A percentile compares a stretch with the other conserved stretches of the same genome.
phyloP scores from a whole-genome alignment of 1,284 basidiomycete genomes.

The Irpex lacteus region DNA sequence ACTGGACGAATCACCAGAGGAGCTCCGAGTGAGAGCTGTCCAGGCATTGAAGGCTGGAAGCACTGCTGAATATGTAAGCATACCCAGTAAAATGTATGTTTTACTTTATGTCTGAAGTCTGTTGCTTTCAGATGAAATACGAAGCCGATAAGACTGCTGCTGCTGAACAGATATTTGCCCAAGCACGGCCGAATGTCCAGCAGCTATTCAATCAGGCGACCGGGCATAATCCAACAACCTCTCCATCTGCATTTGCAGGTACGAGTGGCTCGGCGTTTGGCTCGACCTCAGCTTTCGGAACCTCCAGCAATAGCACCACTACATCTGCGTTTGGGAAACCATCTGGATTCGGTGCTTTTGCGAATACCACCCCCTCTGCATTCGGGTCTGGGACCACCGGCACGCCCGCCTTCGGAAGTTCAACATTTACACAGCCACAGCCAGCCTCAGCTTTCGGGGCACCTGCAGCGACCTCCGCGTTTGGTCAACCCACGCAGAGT shows the following conservation, averaged over 20 bases:
- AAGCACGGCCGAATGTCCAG: constrained; percentile 46
- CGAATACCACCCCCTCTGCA: constrained; percentile 22
- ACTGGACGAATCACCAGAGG: constrained; percentile 79
- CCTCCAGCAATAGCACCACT: constrained; percentile 1
- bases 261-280: constrained; percentile 21
- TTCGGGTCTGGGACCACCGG: constrained; percentile 33
- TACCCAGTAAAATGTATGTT: constrained; percentile 24
- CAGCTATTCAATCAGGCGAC: constrained; percentile 53
- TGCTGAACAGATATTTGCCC: constrained; percentile 40
- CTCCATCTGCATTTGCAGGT: constrained; percentile 14
- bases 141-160: constrained; percentile 45
- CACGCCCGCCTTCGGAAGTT: constrained; percentile 15
- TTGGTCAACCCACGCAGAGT: constrained; percentile 23
- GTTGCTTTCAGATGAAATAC: constrained; percentile 45
- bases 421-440: constrained; percentile 14
- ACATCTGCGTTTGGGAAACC: constrained; percentile 42
- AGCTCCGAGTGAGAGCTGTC: constrained; percentile 71
- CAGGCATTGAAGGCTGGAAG: constrained; percentile 57
- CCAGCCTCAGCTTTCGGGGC: constrained; percentile 12
- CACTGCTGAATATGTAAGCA: constrained; percentile 63
- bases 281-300: constrained; percentile 7
- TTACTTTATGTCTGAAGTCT: neutral
- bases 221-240: constrained; percentile 23
- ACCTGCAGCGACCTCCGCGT: constrained; percentile 23
- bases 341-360: constrained; percentile 25